These are phyloP conservation scores for Lupinus albus DNA, from an alignment of 306 rosid genomes.

Conservation along the genomic window DNA sequence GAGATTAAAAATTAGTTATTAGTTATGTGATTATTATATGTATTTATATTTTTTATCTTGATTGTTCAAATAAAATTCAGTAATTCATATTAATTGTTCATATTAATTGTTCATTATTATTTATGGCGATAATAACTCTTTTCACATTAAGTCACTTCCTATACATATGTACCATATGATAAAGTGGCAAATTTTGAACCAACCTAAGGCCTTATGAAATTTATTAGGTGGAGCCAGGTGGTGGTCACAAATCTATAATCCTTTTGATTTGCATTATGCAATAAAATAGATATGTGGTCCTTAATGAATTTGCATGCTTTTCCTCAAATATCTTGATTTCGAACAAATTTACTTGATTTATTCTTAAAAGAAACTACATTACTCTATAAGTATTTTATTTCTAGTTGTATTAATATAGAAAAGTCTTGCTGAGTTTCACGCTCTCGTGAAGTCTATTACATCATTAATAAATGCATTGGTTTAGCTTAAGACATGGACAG, in stretches of 20 bases:
- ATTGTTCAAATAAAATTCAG: too few species aligned
- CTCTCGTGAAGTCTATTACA: conserved; percentile 16
- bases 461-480: conserved; percentile 15
- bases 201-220: conserved; percentile 3
- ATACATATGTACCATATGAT: not conserved
- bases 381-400: not conserved
- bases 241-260: conserved; percentile 27
- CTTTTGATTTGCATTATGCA: conserved; percentile 7
- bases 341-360: not conserved
- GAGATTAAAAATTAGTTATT: too few species aligned
- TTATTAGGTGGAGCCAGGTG: conserved; percentile 33
- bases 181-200: conserved; percentile 21
- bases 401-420: not conserved
- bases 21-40: too few species aligned
- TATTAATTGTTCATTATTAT: too few species aligned
- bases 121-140: too few species aligned
- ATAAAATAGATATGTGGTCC: conserved; percentile 14
- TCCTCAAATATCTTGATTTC: not conserved
- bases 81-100: too few species aligned
- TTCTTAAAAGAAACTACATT: conserved; percentile 6
- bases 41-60: too few species aligned
- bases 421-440: conserved; percentile 16
- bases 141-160: too few species aligned
- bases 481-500: not conserved
- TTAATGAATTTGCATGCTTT: not conserved